These are phyloP conservation scores for Pseudopyrenochaeta lycopersici DNA, from an alignment of 2,329 filamentous ascomycete genomes.

Conservation along the genomic window DNA sequence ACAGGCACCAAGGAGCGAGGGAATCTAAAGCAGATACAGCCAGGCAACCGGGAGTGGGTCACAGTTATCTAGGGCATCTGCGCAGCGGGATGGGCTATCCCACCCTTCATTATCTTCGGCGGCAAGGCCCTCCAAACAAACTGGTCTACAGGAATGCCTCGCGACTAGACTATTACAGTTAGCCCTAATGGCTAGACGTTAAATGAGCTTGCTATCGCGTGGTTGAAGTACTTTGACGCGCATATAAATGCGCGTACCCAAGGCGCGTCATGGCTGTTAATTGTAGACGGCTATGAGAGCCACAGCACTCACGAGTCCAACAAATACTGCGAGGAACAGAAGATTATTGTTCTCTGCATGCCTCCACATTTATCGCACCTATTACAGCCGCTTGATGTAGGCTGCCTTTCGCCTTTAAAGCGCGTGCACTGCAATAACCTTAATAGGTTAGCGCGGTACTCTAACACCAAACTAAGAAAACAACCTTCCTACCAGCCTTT, in stretches of 20 bases:
- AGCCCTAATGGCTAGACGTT: slow-evolving; percentile 47
- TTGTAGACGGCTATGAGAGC: slow-evolving; percentile 4
- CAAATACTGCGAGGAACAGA: slow-evolving; percentile 33
- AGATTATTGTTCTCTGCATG: slow-evolving; percentile 33
- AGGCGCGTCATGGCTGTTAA: no score
- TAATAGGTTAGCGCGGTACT: slow-evolving; percentile 27
- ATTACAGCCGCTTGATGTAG: slow-evolving; percentile 50
- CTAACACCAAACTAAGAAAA: slow-evolving; percentile 31
- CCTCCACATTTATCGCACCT: slow-evolving; percentile 43
- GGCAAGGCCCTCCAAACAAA: slow-evolving; percentile 8
- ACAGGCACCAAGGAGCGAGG: slow-evolving; percentile 37
- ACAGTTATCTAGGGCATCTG: background rate
- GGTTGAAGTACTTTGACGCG: slow-evolving; percentile 49
- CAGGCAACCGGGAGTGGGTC: no score
- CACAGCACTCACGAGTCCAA: slow-evolving; percentile 29
- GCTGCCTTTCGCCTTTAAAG: slow-evolving; percentile 47
- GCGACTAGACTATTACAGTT: slow-evolving; percentile 38
- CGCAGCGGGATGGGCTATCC: slow-evolving; percentile 2
- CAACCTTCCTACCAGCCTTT: background rate
- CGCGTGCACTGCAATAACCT: slow-evolving; percentile 37
- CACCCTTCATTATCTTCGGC: slow-evolving; percentile 27
- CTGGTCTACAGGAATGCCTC: slow-evolving; percentile 13
- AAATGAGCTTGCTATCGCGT: slow-evolving; percentile 46
- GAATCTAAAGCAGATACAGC: slow-evolving; percentile 23
- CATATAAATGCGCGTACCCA: slow-evolving; percentile 24